Evolutionary conservation across 345 rosid genomes (phyloP).

Genomic region (Jatropha curcas): DNA sequence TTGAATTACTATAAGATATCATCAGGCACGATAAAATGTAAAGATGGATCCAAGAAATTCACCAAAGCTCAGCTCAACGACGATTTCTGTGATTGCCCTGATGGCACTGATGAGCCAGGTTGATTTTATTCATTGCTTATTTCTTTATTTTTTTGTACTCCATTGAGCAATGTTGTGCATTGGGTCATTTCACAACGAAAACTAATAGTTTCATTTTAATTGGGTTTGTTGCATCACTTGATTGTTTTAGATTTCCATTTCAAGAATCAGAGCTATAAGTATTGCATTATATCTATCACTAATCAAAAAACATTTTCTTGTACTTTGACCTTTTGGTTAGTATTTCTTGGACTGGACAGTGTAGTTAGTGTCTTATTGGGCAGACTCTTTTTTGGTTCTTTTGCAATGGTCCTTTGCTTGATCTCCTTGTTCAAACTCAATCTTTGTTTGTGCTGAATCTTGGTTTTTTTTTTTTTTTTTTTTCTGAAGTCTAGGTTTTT

Average conservation of each 20-base stretch:
- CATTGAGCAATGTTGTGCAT: not conserved
- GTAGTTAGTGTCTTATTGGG: not conserved
- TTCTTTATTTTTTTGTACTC: conserved; percentile 6
- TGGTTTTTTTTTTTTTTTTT: not conserved
- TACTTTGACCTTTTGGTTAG: not conserved
- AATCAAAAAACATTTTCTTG: not conserved
- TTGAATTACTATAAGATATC: conserved; percentile 64
- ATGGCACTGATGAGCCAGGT: conserved; percentile 97
- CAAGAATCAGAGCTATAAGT: not conserved
- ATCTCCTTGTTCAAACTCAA: not conserved
- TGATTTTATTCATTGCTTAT: not conserved
- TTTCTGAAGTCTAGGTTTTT: no score
- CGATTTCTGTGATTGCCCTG: conserved; percentile 91
- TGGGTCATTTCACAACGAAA: no score
- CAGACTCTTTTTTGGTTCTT: not conserved
- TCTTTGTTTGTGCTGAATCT: no score
- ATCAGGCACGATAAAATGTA: conserved; percentile 62
- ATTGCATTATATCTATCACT: not conserved
- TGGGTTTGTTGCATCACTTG: not conserved
- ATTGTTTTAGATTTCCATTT: not conserved
- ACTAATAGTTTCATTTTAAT: not conserved
- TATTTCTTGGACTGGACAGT: not conserved
- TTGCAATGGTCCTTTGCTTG: not conserved
- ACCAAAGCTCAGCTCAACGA: conserved; percentile 79
- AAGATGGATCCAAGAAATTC: conserved; percentile 82